Evolutionary conservation across 768 basidiomycete genomes (phyloP), one percentile per base, ranked within the genome.

Genomic region (Coprinellus micaceus): DNA sequence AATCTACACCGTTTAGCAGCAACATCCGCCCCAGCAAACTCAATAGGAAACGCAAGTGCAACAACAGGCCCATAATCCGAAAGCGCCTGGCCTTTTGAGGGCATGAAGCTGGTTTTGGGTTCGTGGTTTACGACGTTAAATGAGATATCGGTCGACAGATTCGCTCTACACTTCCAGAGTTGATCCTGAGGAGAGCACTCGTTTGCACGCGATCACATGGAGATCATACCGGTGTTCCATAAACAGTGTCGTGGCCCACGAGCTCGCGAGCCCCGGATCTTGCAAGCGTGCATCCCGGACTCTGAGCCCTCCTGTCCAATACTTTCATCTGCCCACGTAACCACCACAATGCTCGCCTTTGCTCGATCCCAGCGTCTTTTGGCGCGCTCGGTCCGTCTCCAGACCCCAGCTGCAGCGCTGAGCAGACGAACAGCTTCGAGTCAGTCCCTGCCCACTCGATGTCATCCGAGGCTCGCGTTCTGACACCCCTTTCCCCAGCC

Each of bases 401-500:
- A 51, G 12, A 17, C 30, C 4, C 45, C 24, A 11, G 24, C 9
- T 13, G 33, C 30, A 10, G 49, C 29, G 1, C 24, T 47, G 17
- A 15, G 26, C 9, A 25, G 7, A 25, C 19, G 47, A 49, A 28
- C 47, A 17, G 47, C 47, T 30, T 49, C 47, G 13, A 49, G 47
- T 49, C 15, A 2, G 47, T 49, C 22, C 44, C 21, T 46, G 17
- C 36, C 36, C 9, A 17, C 36, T 37, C 36, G 9, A 37, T 9
- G 24, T 47, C 22, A 5, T 22, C 7, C 22, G 21, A 24, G 45
- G 12, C 13, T 13, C 33, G 33, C 33, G 33, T 33, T 33, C 33
- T 33, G 33, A 33, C 33, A 13, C 33, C 33, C 25, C 26, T 10
- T 51, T 13, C 19, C 22, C 28, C 58, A 77, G 78, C 71, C 37